A percentile compares a stretch with the other conserved stretches of the same genome.
These are phyloP conservation scores for Lophiotrema nucula DNA, from an alignment of 495 filamentous ascomycete genomes.

Conservation along the genomic window DNA sequence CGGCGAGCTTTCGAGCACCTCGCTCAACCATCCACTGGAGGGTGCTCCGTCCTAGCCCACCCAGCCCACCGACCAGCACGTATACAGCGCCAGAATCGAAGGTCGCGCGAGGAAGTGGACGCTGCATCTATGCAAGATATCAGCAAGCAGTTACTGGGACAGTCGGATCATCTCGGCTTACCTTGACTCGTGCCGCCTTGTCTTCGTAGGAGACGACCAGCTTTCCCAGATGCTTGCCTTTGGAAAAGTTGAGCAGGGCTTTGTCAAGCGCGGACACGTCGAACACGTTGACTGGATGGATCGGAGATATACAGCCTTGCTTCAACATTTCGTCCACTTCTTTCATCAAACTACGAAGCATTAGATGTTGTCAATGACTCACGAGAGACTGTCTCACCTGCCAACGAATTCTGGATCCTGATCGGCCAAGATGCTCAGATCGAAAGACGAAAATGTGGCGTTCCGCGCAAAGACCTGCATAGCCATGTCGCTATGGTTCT, in stretches of 20 bases:
- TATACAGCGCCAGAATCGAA: conserved; percentile 35
- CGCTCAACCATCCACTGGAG: conserved; percentile 31
- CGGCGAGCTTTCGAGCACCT: conserved; percentile 28
- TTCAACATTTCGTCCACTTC: conserved; percentile 31
- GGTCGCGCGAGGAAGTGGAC: background rate
- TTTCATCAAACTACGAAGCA: conserved; percentile 26
- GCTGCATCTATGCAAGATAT: conserved; percentile 14
- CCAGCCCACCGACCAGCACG: conserved; percentile 30
- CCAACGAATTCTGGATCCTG: background rate
- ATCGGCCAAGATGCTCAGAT: conserved; percentile 1
- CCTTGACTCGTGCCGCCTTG: conserved; percentile 8
- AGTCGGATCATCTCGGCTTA: background rate
- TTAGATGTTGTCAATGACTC: background rate
- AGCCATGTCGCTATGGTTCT: background rate
- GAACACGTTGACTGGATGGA: conserved; percentile 8
- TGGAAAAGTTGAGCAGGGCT: conserved; percentile 20
- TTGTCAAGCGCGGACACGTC: conserved; percentile 25
- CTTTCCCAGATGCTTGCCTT: conserved; percentile 29
- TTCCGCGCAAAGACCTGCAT: conserved; percentile 17
- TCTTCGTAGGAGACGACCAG: conserved; percentile 33
- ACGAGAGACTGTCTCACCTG: background rate
- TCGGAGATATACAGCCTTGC: conserved; percentile 14
- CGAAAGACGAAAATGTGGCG: conserved; percentile 26
- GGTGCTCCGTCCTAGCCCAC: conserved; percentile 30
- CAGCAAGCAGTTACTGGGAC: background rate